phyloP scores from a whole-genome alignment of 441 rosid genomes.

The Omphalea diandra region DNA sequence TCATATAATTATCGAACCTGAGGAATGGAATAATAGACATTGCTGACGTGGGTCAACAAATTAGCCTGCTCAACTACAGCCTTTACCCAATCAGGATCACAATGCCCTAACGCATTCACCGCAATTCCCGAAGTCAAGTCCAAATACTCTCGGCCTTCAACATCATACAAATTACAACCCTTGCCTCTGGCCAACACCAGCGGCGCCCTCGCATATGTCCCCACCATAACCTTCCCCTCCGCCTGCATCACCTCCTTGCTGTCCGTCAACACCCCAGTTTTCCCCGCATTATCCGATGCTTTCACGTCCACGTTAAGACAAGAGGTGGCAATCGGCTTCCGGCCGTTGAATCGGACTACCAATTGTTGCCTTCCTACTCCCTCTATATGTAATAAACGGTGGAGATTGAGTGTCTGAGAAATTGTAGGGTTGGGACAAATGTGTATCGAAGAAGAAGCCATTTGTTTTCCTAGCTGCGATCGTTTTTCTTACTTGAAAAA shows the following conservation, averaged over 20 bases:
- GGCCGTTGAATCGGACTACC: conserved; percentile 15
- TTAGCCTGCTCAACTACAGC: conserved; percentile 42
- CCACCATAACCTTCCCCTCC: conserved; percentile 44
- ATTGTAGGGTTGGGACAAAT: conserved; percentile 7
- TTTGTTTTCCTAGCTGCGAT: conserved; percentile 12
- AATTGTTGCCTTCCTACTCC: background rate
- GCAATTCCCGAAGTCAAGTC: conserved; percentile 77
- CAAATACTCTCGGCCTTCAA: conserved; percentile 70
- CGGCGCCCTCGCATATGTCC: conserved; percentile 73
- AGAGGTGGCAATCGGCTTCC: background rate
- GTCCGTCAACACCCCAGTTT: conserved; percentile 1
- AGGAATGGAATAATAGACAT: conserved; percentile 41
- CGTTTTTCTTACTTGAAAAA: too few relatives aligned
- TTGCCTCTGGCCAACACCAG: conserved; percentile 62
- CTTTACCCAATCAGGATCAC: conserved; percentile 47
- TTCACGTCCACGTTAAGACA: conserved; percentile 15
- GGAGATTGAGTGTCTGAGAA: conserved; percentile 19
- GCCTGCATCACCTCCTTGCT: conserved; percentile 33
- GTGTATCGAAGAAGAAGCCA: conserved; percentile 19
- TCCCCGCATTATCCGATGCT: background rate
- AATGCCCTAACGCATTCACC: conserved; percentile 70
- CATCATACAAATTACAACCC: conserved; percentile 73
- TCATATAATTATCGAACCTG: conserved; percentile 40
- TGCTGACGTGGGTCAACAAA: conserved; percentile 47
- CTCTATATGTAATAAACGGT: conserved; percentile 11